A percentile compares a stretch with the other conserved stretches of the same genome.
Evolutionary conservation across 441 rosid species (phyloP).

Genomic region (Croton setiger): DNA sequence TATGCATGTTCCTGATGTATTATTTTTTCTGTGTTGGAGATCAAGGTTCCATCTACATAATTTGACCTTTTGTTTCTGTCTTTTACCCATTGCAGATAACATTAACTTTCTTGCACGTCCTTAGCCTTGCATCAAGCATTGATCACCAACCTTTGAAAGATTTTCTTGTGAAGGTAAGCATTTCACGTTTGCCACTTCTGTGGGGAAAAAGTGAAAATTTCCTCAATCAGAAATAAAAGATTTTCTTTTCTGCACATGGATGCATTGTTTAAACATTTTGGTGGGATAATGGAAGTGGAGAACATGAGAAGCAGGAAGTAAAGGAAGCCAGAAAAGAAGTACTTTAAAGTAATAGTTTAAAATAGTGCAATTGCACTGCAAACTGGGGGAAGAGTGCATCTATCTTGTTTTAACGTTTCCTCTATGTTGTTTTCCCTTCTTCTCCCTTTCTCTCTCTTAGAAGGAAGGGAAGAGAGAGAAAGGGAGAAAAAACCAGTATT

Average conservation of each 20-base stretch:
- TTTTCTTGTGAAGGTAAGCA: conserved; percentile 71
- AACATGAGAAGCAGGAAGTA: too few relatives aligned
- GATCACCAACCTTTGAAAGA: conserved; percentile 59
- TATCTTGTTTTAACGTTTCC: background rate
- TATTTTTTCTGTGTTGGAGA: background rate
- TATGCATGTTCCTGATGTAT: background rate
- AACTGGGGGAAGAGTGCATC: background rate
- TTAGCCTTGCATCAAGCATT: conserved; percentile 56
- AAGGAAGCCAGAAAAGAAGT: background rate
- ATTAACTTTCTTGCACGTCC: conserved; percentile 73
- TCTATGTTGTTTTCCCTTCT: background rate
- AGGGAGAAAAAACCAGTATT: background rate
- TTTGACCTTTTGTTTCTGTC: background rate
- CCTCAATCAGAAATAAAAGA: background rate
- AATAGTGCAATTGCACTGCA: background rate
- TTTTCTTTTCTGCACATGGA: background rate
- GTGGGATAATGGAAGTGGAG: background rate
- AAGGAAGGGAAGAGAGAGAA: background rate
- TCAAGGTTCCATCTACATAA: background rate
- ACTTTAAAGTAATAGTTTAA: background rate
- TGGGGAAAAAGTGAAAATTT: background rate
- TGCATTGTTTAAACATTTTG: background rate
- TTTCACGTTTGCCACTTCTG: conserved; percentile 10
- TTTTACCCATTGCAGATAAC: conserved; percentile 54
- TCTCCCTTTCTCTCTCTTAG: background rate